A percentile compares a stretch with the other conserved stretches of the same genome.
Evolutionary conservation across 768 basidiomycete species (phyloP).

Genomic region (Kwoniella sp.): DNA sequence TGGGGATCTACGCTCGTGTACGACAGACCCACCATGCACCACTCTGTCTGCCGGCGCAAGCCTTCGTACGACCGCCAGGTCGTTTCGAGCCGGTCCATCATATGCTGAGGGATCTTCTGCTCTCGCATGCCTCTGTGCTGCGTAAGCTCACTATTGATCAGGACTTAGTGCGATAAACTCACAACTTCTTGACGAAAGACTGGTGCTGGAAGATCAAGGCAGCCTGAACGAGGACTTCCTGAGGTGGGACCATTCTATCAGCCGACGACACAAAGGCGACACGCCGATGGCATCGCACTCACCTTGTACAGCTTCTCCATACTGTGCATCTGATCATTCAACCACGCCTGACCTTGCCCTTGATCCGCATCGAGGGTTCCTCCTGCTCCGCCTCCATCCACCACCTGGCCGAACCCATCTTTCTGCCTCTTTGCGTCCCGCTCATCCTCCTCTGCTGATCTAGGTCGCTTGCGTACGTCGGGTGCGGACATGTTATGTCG

Average conservation of each 20-base stretch:
- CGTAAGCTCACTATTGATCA: neutral
- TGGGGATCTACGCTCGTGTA: no score
- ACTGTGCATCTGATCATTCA: constrained; percentile 1
- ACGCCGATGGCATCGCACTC: neutral
- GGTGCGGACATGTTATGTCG: no score
- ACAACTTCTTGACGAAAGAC: constrained; percentile 12
- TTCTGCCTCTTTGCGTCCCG: constrained; percentile 7
- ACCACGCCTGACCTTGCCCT: neutral
- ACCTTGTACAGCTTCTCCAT: constrained; percentile 21
- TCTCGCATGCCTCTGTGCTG: constrained; percentile 1
- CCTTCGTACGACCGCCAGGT: constrained; percentile 16
- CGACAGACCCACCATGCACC: constrained; percentile 3
- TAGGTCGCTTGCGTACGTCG: constrained; percentile 8
- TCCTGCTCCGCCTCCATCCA: neutral
- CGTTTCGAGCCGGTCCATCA: constrained; percentile 14
- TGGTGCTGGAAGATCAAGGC: constrained; percentile 20
- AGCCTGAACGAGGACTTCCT: constrained; percentile 15
- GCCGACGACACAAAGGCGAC: neutral
- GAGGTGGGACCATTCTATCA: neutral
- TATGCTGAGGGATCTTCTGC: constrained; percentile 5
- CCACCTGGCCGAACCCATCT: neutral
- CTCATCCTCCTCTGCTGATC: constrained; percentile 1
- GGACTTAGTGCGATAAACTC: neutral
- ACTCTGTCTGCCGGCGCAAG: constrained; percentile 5
- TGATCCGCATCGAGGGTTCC: neutral